phyloP scores from a whole-genome alignment of 2,329 filamentous ascomycete genomes.

The Coccinonectria pachysandricola region DNA sequence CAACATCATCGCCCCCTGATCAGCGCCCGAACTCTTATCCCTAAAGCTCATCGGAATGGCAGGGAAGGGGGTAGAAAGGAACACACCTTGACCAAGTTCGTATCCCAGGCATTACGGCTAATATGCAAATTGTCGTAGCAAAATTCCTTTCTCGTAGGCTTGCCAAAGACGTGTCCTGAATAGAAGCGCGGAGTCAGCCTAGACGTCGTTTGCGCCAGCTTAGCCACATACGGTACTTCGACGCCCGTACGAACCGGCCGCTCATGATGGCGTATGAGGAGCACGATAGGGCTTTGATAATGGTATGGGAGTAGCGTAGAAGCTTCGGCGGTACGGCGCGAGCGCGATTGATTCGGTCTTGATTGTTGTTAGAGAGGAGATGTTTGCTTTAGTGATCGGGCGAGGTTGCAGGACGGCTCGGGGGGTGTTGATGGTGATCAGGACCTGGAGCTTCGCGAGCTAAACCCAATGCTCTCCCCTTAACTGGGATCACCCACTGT shows the following conservation, averaged over 20 bases:
- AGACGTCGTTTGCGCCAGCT: slow-evolving; percentile 21
- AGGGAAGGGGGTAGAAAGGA: too few species aligned
- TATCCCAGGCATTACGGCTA: slow-evolving; percentile 98
- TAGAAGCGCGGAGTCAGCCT: slow-evolving; percentile 19
- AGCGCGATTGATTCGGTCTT: neutral
- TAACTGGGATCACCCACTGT: too few species aligned
- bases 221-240: slow-evolving; percentile 61
- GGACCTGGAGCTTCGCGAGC: too few species aligned
- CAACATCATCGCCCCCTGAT: slow-evolving; percentile 14
- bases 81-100: slow-evolving; percentile 88
- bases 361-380: too few species aligned
- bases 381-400: too few species aligned
- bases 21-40: too few species aligned
- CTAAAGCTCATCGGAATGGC: too few species aligned
- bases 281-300: too few species aligned
- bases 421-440: too few species aligned
- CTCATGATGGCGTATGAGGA: slow-evolving; percentile 37
- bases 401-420: slow-evolving; percentile 4
- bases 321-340: slow-evolving; percentile 2
- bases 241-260: slow-evolving; percentile 57
- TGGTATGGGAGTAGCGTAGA: slow-evolving; percentile 1
- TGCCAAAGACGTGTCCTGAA: slow-evolving; percentile 94
- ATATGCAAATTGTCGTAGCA: slow-evolving; percentile 98
- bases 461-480: too few species aligned
- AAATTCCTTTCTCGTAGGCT: slow-evolving; percentile 89